Conservation (phyloP, 768 basidiomycete species). For the Trametes villosa region DNA sequence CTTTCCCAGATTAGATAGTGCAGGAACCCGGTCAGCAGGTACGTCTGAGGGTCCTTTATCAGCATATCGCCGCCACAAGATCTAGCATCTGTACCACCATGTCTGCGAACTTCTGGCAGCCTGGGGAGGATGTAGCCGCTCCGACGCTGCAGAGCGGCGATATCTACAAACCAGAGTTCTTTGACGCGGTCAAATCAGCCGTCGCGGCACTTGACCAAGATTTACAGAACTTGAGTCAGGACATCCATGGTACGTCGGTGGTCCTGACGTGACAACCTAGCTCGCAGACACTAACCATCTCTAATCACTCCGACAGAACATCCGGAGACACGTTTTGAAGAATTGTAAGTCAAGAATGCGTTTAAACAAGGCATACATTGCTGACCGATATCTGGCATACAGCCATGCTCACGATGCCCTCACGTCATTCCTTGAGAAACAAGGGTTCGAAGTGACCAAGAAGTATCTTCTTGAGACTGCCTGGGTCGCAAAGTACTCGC, state of each 20-base stretch:
- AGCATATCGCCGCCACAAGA: neutral
- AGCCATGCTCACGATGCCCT: conserved; percentile 76
- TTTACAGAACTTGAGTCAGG: conserved; percentile 63
- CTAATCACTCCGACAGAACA: conserved; percentile 50
- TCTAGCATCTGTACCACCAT: neutral
- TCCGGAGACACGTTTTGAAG: conserved; percentile 71
- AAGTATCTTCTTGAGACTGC: conserved; percentile 72
- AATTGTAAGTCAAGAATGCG: conserved; percentile 48
- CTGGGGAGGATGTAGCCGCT: neutral
- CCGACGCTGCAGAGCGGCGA: neutral
- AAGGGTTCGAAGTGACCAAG: conserved; percentile 65
- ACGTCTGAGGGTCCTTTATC: neutral
- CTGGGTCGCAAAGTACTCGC: conserved; percentile 70
- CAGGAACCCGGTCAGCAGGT: neutral
- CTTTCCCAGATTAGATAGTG: neutral
- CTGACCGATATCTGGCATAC: neutral
- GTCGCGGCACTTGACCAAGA: conserved; percentile 58
- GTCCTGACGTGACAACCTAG: neutral
- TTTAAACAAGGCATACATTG: neutral
- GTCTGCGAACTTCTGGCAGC: conserved; percentile 11
- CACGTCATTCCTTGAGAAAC: conserved; percentile 65
- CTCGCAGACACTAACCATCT: neutral
- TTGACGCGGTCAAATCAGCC: conserved; percentile 61
- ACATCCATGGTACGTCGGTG: conserved; percentile 71
- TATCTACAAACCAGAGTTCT: conserved; percentile 59